These are phyloP conservation scores for Euphorbia corollata DNA, from an alignment of 441 rosid genomes.

Conservation along the genomic window DNA sequence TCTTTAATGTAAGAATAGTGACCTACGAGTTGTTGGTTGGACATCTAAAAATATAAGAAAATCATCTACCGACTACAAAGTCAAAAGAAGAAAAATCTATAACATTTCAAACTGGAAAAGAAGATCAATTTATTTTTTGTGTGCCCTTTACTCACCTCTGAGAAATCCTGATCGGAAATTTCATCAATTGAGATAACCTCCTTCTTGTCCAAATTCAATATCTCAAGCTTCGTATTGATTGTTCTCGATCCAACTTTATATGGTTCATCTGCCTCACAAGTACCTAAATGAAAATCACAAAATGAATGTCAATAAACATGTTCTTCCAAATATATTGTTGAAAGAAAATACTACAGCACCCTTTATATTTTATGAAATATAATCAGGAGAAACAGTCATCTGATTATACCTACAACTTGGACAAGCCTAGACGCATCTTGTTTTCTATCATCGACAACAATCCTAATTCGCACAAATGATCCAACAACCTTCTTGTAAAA, in stretches of 20 bases:
- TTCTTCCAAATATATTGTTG: background rate
- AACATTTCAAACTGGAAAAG: background rate
- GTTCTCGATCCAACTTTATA: conserved; percentile 60
- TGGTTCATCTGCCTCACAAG: conserved; percentile 50
- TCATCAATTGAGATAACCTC: conserved; percentile 66
- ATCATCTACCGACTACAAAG: background rate
- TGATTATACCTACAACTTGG: conserved; percentile 72
- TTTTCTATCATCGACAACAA: conserved; percentile 58
- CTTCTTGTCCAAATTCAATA: conserved; percentile 64
- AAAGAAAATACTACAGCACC: conserved; percentile 11
- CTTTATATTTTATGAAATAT: conserved; percentile 17
- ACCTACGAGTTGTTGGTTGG: background rate
- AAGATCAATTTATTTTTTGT: background rate
- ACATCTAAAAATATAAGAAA: background rate
- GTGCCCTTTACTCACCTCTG: conserved; percentile 54
- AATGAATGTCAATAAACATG: conserved; percentile 3
- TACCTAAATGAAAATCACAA: conserved; percentile 44
- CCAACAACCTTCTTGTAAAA: conserved; percentile 82
- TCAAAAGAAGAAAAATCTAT: background rate
- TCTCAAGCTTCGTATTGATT: conserved; percentile 61
- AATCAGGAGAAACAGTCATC: conserved; percentile 21
- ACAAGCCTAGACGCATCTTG: conserved; percentile 82
- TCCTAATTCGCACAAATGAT: conserved; percentile 73
- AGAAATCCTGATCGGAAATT: conserved; percentile 80
- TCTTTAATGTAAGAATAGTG: background rate